Evolutionary conservation across 768 basidiomycete species (phyloP).

Genomic region (Mycena vitilis): DNA sequence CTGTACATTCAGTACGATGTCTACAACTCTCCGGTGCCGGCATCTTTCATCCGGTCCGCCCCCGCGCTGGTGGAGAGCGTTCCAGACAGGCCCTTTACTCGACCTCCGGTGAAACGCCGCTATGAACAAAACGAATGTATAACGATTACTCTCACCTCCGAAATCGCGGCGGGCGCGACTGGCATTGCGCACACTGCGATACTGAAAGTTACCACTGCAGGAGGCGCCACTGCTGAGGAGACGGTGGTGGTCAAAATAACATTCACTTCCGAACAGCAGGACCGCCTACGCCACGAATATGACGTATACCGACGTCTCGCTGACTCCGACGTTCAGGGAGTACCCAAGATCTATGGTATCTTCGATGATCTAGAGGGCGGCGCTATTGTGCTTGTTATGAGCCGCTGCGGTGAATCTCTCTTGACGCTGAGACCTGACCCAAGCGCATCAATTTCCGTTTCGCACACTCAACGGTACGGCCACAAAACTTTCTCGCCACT

Average conservation of each 20-base stretch:
- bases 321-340: not conserved
- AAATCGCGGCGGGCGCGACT: not conserved
- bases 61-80: not conserved
- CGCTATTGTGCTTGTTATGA: not conserved
- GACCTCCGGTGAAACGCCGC: not conserved
- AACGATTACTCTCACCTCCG: not conserved
- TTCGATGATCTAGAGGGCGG: conserved; percentile 3
- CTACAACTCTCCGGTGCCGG: not conserved
- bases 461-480: not conserved
- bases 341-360: not conserved
- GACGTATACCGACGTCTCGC: not conserved
- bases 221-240: not conserved
- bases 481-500: not conserved
- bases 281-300: not conserved
- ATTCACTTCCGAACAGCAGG: not conserved
- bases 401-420: not conserved
- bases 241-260: not conserved
- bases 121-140: not conserved
- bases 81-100: not conserved
- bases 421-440: not conserved
- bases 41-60: not conserved
- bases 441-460: not conserved
- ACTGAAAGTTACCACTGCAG: not conserved
- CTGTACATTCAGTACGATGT: not conserved
- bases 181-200: not conserved